These are phyloP conservation scores for Andrographis paniculata DNA, from an alignment of 305 asterid species.

Conservation along the genomic window DNA sequence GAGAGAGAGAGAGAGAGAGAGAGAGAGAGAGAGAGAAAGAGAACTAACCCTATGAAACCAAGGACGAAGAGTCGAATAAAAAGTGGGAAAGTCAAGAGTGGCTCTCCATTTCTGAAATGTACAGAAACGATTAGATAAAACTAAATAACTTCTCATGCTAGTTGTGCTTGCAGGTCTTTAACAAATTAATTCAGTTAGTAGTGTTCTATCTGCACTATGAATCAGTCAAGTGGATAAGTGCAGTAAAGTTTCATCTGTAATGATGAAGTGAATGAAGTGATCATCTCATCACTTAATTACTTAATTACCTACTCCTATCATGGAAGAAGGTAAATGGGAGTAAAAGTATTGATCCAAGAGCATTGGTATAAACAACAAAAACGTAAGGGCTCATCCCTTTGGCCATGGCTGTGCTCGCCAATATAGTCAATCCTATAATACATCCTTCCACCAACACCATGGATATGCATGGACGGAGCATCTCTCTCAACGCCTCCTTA, in stretches of 20 bases:
- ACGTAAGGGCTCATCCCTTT: slow-evolving; percentile 69
- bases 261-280: no score
- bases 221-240: no score
- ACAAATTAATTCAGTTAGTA: no score
- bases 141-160: no score
- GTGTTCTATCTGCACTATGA: no score
- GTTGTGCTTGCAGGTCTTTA: no score
- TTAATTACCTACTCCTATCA: slow-evolving; percentile 18
- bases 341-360: slow-evolving; percentile 50
- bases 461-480: slow-evolving; percentile 34
- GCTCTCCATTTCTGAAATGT: slow-evolving; percentile 33
- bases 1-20: not conserved
- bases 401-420: slow-evolving; percentile 69
- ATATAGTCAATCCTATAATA: slow-evolving; percentile 47
- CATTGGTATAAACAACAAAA: slow-evolving; percentile 65
- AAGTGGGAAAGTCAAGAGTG: slow-evolving; percentile 33
- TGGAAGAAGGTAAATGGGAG: slow-evolving; percentile 34
- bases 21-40: not conserved
- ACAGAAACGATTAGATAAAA: not conserved
- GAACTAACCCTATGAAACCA: slow-evolving; percentile 57
- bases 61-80: slow-evolving; percentile 46
- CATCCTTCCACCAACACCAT: slow-evolving; percentile 63
- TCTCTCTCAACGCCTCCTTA: slow-evolving; percentile 28
- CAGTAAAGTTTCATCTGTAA: no score
- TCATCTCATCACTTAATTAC: not conserved